These are phyloP conservation scores for Gymnopilus junonius DNA, from an alignment of 768 basidiomycete genomes.

Conservation along the genomic window DNA sequence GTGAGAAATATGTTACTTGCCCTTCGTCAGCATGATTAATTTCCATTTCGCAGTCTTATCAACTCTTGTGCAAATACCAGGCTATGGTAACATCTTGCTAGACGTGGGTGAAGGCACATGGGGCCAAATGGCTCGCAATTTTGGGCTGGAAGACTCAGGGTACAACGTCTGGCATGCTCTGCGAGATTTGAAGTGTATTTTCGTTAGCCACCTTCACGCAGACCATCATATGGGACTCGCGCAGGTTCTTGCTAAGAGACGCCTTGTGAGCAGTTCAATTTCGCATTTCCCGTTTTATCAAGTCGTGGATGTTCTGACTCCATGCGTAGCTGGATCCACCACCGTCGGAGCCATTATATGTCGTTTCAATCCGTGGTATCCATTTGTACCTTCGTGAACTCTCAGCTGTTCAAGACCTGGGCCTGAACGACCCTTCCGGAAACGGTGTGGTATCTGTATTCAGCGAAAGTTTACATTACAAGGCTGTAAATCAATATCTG, in stretches of 20 bases:
- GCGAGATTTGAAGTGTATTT: slow-evolving; percentile 77
- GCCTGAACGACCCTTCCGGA: slow-evolving; percentile 50
- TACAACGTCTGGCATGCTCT: slow-evolving; percentile 61
- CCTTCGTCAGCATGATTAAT: not conserved
- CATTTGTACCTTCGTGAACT: slow-evolving; percentile 76
- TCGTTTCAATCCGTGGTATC: slow-evolving; percentile 64
- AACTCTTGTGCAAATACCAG: slow-evolving; percentile 78
- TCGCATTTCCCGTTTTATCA: not conserved
- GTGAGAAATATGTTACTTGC: slow-evolving; percentile 40
- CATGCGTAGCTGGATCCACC: slow-evolving; percentile 66
- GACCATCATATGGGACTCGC: slow-evolving; percentile 91
- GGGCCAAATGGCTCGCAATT: slow-evolving; percentile 84
- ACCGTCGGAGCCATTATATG: slow-evolving; percentile 66
- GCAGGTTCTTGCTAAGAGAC: slow-evolving; percentile 72
- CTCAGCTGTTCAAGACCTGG: slow-evolving; percentile 72
- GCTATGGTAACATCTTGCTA: slow-evolving; percentile 74
- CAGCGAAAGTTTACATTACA: slow-evolving; percentile 59
- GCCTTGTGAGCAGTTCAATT: slow-evolving; percentile 48
- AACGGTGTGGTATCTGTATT: slow-evolving; percentile 61
- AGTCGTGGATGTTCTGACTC: not conserved
- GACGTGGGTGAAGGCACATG: slow-evolving; percentile 93
- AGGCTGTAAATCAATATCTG: slow-evolving; percentile 38
- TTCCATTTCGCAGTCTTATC: slow-evolving; percentile 60
- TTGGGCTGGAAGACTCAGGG: slow-evolving; percentile 52
- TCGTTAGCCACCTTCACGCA: slow-evolving; percentile 88